Evolutionary conservation across 164 flowering plant genomes (phyloP).

Genomic region (Houttuynia cordata): DNA sequence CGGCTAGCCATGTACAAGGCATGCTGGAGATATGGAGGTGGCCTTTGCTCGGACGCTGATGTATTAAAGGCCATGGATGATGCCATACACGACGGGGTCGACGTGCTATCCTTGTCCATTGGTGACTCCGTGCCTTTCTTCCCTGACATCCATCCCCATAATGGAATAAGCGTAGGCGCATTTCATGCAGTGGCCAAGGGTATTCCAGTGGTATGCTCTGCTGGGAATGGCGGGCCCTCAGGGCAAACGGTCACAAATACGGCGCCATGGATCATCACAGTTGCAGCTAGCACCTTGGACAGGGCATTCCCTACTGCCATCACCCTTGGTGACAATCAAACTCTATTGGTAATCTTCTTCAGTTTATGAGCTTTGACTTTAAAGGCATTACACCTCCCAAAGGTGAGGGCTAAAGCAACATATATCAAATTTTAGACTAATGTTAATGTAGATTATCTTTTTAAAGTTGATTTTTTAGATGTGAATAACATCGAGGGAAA

Average conservation of each 20-base stretch:
- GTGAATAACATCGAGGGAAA: too few relatives aligned
- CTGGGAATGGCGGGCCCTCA: conserved; percentile 36
- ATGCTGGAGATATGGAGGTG: conserved; percentile 10
- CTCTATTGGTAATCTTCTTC: conserved; percentile 2
- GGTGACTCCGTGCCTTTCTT: conserved; percentile 10
- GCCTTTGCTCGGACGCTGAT: conserved; percentile 12
- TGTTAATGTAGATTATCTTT: too few relatives aligned
- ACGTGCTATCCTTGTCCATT: conserved; percentile 16
- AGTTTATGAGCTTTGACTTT: neutral
- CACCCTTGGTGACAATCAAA: conserved; percentile 20
- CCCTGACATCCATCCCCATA: conserved; percentile 11
- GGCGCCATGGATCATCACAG: conserved; percentile 57
- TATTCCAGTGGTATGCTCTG: conserved; percentile 34
- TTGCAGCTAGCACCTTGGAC: conserved; percentile 60
- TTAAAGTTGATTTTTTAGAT: too few relatives aligned
- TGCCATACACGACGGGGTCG: conserved; percentile 25
- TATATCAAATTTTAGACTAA: too few relatives aligned
- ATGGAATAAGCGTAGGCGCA: conserved; percentile 34
- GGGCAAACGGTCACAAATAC: conserved; percentile 25
- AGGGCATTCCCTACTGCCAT: conserved; percentile 27
- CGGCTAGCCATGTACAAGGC: conserved; percentile 20
- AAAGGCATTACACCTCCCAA: neutral
- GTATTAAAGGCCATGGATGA: conserved; percentile 19
- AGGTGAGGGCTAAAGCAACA: neutral
- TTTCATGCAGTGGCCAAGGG: conserved; percentile 52